Base-by-base conservation (phyloP, 2,329 filamentous ascomycete genomes). In the Aspergillus quadricinctus region DNA sequence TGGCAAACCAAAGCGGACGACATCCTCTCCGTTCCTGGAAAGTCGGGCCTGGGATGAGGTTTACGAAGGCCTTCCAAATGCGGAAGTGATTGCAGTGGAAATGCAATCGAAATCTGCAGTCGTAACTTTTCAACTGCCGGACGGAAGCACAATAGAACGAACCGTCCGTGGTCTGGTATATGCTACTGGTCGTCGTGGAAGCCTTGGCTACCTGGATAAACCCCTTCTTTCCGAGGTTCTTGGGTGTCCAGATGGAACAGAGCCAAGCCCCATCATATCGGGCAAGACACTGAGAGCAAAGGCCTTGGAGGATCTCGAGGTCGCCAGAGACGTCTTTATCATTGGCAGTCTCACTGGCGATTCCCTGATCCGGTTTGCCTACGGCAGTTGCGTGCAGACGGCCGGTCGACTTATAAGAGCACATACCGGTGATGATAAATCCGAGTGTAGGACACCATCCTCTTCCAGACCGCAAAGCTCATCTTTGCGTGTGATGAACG, bases 311-410 rank as follows among this genome's bases (percentile, higher is more conserved):
- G 77, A 80, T 48, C 69, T 84, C 17, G 80, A 86, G 66, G 72
- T 85, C 29, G 77, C 81, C 0, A 74, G 69, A 0, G 70, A 78
- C 46, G 74, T 85, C 29, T 85, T 83, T 65, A 77, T 83, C 46
- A 80, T 81, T 40, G 83, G 83, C 10, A 85, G 82, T 60, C 64
- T 86, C 50, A 83, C 83, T 0, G 83, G 83, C 3, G 83, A 86
- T 65, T 84, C 82, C 2, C 72, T 86, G 3, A 80, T 86, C 27
- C 75, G 83, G 1, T 84, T 84, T 63, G 81, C 82, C 8, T 81
- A 84, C 28, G 83, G 83, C 2, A 80, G 82, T 4, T 85, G 83
- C 61, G 78, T 81, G 7, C 82, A 81, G 63, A 77, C 80, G 4
- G 83, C 82, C 3, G 80, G 82, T 3, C 79, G 76, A 58, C 77